Percentiles rank a stretch among this genome's conserved stretches.
phyloP scores from a whole-genome alignment of 192 early-diverging fungal species.

The Obelidium mucronatum region DNA sequence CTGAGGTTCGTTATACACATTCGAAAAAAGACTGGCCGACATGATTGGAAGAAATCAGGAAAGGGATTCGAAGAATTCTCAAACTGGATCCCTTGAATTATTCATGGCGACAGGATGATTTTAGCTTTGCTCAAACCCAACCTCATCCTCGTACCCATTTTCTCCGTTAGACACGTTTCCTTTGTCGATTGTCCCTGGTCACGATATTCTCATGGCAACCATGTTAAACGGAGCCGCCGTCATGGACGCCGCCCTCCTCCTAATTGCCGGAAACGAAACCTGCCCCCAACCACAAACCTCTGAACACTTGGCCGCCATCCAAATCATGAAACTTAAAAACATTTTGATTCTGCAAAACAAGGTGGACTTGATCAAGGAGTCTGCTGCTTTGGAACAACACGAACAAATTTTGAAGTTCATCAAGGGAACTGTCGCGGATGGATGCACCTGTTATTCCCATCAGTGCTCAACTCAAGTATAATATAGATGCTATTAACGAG shows the following conservation, averaged over 20 bases:
- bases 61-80: too few relatives aligned
- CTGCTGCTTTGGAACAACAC: conserved; percentile 88
- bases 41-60: too few relatives aligned
- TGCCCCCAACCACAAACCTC: conserved; percentile 99
- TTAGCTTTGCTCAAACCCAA: too few relatives aligned
- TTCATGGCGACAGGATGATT: too few relatives aligned
- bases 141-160: too few relatives aligned
- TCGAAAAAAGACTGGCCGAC: too few relatives aligned
- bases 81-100: too few relatives aligned
- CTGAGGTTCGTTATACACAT: conserved; percentile 70
- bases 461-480: conserved; percentile 98
- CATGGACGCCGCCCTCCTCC: conserved; percentile 97
- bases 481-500: conserved; percentile 97
- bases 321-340: conserved; percentile 98
- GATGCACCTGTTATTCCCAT: conserved; percentile 97
- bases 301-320: conserved; percentile 98
- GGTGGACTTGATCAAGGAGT: conserved; percentile 95
- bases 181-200: conserved; percentile 99
- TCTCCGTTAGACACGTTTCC: conserved; percentile 83
- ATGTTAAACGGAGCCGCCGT: conserved; percentile 98
- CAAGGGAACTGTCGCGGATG: conserved; percentile 93
- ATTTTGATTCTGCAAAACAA: conserved; percentile 99
- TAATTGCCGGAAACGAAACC: conserved; percentile 97
- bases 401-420: conserved; percentile 91
- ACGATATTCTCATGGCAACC: conserved; percentile 99